Evolutionary conservation across 768 basidiomycete species (phyloP).

Genomic region (Pholiota microspora): DNA sequence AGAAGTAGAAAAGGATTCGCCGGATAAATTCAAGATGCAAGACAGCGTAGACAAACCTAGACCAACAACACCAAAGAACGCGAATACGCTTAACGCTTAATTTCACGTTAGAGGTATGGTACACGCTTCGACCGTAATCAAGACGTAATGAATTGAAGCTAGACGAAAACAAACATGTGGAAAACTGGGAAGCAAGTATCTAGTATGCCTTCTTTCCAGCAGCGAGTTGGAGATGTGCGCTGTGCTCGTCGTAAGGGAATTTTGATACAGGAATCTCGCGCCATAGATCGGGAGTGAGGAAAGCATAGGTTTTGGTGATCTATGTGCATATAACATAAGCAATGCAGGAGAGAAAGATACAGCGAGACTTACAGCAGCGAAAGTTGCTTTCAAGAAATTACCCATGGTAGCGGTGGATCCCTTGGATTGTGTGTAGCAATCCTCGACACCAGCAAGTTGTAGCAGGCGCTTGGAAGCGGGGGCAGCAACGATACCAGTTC

Average conservation of each 20-base stretch:
- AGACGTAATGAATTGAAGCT: slow-evolving; percentile 6
- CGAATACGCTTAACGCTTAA: background rate
- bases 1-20: background rate
- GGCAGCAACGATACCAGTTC: slow-evolving; percentile 99
- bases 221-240: slow-evolving; percentile 86
- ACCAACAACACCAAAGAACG: slow-evolving; percentile 1
- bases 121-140: background rate
- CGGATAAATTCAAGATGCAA: background rate
- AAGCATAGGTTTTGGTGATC: slow-evolving; percentile 98
- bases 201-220: slow-evolving; percentile 78
- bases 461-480: slow-evolving; percentile 95
- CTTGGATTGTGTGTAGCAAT: slow-evolving; percentile 97
- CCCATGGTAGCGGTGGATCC: slow-evolving; percentile 99
- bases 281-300: slow-evolving; percentile 99
- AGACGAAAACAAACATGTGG: slow-evolving; percentile 12
- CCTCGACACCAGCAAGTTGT: slow-evolving; percentile 97
- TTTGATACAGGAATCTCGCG: slow-evolving; percentile 88
- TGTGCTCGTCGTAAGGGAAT: slow-evolving; percentile 94
- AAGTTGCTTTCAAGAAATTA: slow-evolving; percentile 98
- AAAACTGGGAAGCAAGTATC: slow-evolving; percentile 18
- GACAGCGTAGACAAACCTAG: background rate
- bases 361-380: slow-evolving; percentile 68
- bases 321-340: slow-evolving; percentile 21
- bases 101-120: background rate
- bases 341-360: background rate